These are phyloP conservation scores for Cercophora sp. DNA, from an alignment of 495 filamentous ascomycete species.

Conservation along the genomic window DNA sequence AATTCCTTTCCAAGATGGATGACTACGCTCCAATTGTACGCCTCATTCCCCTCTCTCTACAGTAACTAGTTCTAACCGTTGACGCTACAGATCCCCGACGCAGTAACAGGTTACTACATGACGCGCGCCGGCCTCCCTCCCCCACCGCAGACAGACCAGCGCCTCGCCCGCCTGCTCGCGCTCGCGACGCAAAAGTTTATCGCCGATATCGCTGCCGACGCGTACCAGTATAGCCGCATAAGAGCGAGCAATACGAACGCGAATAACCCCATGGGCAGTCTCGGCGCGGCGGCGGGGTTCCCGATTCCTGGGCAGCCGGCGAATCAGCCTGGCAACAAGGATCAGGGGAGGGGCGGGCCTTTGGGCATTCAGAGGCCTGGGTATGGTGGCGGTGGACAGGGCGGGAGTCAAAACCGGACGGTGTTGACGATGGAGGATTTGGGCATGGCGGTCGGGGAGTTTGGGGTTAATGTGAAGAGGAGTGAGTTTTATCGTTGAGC, in stretches of 20 bases:
- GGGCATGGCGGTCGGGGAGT: constrained; percentile 95
- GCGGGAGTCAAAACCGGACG: constrained; percentile 84
- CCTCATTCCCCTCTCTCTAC: constrained; percentile 11
- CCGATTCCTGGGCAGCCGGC: constrained; percentile 57
- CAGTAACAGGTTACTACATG: constrained; percentile 96
- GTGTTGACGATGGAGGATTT: constrained; percentile 98
- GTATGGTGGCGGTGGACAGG: constrained; percentile 88
- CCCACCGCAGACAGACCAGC: constrained; percentile 77
- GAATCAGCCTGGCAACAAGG: constrained; percentile 52
- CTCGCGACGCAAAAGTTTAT: constrained; percentile 98
- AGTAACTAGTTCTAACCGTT: constrained; percentile 3
- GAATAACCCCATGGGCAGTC: constrained; percentile 81
- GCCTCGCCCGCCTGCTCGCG: constrained; percentile 86
- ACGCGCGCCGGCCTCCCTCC: constrained; percentile 90
- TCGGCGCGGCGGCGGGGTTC: constrained; percentile 74
- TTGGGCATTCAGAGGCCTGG: constrained; percentile 87
- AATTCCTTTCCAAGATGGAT: constrained; percentile 94
- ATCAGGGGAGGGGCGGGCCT: constrained; percentile 56
- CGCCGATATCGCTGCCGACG: constrained; percentile 93
- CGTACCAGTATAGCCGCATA: constrained; percentile 95
- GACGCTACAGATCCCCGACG: constrained; percentile 80
- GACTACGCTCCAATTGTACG: constrained; percentile 95
- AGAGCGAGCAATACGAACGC: constrained; percentile 82
- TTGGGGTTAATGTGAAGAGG: constrained; percentile 93
- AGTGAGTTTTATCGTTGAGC: constrained; percentile 90